Evolutionary conservation across 2,329 filamentous ascomycete genomes (phyloP).

Genomic region (Sclerotinia sclerotiorum): DNA sequence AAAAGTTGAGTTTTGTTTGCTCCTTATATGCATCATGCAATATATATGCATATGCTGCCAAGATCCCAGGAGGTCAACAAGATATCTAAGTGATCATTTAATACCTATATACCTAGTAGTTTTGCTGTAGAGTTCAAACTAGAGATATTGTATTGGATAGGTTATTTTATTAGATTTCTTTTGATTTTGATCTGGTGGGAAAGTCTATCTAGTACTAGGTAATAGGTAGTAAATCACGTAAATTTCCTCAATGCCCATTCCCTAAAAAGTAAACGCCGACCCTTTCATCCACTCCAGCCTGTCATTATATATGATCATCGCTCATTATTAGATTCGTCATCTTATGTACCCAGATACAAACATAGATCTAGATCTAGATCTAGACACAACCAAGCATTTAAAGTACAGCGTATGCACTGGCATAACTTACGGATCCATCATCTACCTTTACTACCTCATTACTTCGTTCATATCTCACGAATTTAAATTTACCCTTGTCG

Average conservation of each 20-base stretch:
- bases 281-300: neutral
- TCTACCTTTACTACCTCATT: conserved; percentile 63
- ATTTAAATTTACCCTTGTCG: conserved; percentile 53
- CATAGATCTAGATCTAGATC: neutral
- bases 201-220: neutral
- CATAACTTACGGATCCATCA: conserved; percentile 93
- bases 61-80: too few species aligned
- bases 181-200: neutral
- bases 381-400: conserved; percentile 4
- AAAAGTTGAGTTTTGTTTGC: too few species aligned
- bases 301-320: neutral
- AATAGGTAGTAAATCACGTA: neutral
- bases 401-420: conserved; percentile 81
- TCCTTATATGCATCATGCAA: too few species aligned
- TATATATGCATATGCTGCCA: too few species aligned
- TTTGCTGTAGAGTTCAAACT: too few species aligned
- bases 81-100: too few species aligned
- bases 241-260: neutral
- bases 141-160: too few species aligned
- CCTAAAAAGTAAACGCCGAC: neutral
- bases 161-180: neutral
- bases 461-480: conserved; percentile 86
- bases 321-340: neutral
- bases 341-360: too few species aligned
- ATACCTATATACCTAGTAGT: too few species aligned